These are phyloP conservation scores for Brassica balearica DNA, from an alignment of 441 rosid species.

Conservation along the genomic window DNA sequence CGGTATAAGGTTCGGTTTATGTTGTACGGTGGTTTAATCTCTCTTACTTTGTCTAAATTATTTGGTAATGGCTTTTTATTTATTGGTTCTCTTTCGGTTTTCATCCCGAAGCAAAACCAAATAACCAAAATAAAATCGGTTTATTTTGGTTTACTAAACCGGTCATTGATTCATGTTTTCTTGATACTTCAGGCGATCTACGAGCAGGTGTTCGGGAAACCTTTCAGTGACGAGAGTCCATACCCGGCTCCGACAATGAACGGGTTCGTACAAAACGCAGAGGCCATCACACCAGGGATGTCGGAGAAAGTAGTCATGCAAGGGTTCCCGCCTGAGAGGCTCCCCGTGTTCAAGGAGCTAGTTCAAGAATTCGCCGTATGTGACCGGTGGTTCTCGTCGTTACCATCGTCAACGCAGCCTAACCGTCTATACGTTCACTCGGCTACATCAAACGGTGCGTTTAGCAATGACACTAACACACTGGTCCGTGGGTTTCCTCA, in stretches of 20 bases:
- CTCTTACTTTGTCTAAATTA: not conserved
- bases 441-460: conserved; percentile 85
- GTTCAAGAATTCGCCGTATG: conserved; percentile 74
- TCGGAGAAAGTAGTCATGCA: conserved; percentile 76
- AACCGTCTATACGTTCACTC: conserved; percentile 77
- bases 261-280: conserved; percentile 85
- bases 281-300: conserved; percentile 63
- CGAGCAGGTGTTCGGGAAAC: conserved; percentile 82
- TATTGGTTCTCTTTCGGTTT: not conserved
- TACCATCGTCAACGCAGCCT: conserved; percentile 82
- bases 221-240: conserved; percentile 53
- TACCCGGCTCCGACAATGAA: conserved; percentile 64
- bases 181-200: conserved; percentile 56
- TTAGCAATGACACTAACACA: conserved; percentile 58
- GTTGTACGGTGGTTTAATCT: not conserved
- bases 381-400: conserved; percentile 84
- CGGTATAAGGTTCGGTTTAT: not conserved
- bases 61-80: not conserved
- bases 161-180: not conserved
- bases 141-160: conserved; percentile 13
- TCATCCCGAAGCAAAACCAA: not conserved
- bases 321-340: conserved; percentile 70
- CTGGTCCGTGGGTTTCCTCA: conserved; percentile 75
- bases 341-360: conserved; percentile 74
- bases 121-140: not conserved